phyloP scores from a whole-genome alignment of 768 basidiomycete species.

The Termitomyces titanicus region DNA sequence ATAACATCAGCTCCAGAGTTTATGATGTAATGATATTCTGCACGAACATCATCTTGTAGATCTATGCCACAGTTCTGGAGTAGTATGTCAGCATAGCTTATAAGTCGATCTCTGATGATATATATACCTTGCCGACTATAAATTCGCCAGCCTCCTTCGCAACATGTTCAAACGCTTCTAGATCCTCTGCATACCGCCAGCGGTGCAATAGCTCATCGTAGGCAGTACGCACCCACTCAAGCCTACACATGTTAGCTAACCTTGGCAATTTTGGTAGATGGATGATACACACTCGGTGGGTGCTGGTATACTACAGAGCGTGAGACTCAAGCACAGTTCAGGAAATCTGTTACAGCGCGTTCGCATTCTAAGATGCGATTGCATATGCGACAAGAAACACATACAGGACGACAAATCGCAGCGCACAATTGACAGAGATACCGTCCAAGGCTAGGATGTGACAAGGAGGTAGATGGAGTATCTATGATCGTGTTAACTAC shows the following conservation, averaged over 20 bases:
- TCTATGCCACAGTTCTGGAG: conserved; percentile 50
- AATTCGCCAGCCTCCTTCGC: conserved; percentile 55
- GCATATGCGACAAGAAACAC: conserved; percentile 21
- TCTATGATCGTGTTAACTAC: conserved; percentile 28
- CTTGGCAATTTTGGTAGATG: background rate
- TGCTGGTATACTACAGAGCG: conserved; percentile 64
- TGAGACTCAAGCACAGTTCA: conserved; percentile 64
- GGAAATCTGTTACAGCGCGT: conserved; percentile 50
- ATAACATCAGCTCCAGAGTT: background rate
- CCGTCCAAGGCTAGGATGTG: conserved; percentile 73
- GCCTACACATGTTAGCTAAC: conserved; percentile 30
- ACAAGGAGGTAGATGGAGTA: conserved; percentile 58
- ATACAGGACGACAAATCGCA: conserved; percentile 65
- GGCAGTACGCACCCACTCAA: conserved; percentile 56
- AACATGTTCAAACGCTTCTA: conserved; percentile 65
- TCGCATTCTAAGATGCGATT: background rate
- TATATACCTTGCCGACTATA: conserved; percentile 52
- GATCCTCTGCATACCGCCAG: conserved; percentile 64
- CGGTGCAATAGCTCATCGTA: conserved; percentile 59
- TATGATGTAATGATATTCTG: background rate
- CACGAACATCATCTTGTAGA: conserved; percentile 60
- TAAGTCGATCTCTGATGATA: background rate
- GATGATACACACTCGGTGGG: conserved; percentile 58
- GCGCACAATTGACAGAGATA: conserved; percentile 50
- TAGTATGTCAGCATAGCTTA: conserved; percentile 5